Conservation (phyloP, 768 basidiomycete genomes). For the Candolleomyces aberdarensis region DNA sequence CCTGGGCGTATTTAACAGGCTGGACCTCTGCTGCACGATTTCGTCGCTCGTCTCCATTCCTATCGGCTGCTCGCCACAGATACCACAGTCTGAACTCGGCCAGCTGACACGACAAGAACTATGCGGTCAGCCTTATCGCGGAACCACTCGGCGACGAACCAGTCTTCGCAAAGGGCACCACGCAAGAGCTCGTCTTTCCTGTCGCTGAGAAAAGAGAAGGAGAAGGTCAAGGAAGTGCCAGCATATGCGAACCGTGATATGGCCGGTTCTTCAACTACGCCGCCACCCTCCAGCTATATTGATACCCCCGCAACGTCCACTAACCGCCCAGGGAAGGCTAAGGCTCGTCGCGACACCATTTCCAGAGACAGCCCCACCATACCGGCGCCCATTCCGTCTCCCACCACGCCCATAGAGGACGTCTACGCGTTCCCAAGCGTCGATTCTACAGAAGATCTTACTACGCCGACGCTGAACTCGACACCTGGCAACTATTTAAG, state of each 20-base stretch:
- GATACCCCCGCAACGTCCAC: slow-evolving; percentile 13
- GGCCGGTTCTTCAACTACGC: slow-evolving; percentile 25
- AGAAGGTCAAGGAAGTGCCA: slow-evolving; percentile 23
- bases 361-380: slow-evolving; percentile 12
- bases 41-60: slow-evolving; percentile 4
- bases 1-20: background rate
- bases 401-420: slow-evolving; percentile 16
- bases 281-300: slow-evolving; percentile 36
- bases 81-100: slow-evolving; percentile 1
- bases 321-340: background rate
- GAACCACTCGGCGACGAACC: slow-evolving; percentile 27
- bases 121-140: slow-evolving; percentile 40
- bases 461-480: slow-evolving; percentile 17
- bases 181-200: slow-evolving; percentile 57
- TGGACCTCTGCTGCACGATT: background rate
- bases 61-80: background rate
- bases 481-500: slow-evolving; percentile 36
- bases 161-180: slow-evolving; percentile 37
- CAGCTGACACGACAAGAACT: slow-evolving; percentile 9
- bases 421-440: slow-evolving; percentile 42
- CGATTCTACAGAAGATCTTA: slow-evolving; percentile 28
- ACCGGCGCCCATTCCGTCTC: slow-evolving; percentile 6
- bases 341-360: slow-evolving; percentile 3
- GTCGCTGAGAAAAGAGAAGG: slow-evolving; percentile 51
- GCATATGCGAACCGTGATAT: slow-evolving; percentile 18